Conservation (phyloP, 257 asterid species). For the Gentiana straminea region DNA sequence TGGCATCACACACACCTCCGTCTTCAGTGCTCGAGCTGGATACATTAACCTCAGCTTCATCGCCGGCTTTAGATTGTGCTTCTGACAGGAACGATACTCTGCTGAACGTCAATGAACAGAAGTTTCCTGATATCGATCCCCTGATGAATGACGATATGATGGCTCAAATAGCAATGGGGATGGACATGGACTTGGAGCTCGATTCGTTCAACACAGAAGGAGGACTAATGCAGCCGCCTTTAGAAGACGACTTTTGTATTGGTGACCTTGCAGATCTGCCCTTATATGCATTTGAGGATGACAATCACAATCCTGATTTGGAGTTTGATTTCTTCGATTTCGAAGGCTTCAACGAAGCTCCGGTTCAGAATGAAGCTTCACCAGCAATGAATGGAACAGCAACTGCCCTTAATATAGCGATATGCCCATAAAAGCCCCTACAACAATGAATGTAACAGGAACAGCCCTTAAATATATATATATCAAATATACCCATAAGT, state of each 20-base stretch:
- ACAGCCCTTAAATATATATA: slow-evolving; percentile 46
- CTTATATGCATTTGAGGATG: slow-evolving; percentile 24
- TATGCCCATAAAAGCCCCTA: slow-evolving; percentile 23
- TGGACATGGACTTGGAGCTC: slow-evolving; percentile 46
- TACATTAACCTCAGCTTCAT: slow-evolving; percentile 22
- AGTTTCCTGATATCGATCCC: slow-evolving; percentile 7
- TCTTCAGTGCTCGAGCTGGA: slow-evolving; percentile 46
- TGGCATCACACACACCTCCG: slow-evolving; percentile 40
- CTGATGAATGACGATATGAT: slow-evolving; percentile 24
- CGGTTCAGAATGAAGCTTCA: too few species aligned
- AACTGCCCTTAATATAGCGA: slow-evolving; percentile 19
- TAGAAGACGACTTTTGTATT: slow-evolving; percentile 25
- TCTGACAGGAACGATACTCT: neutral
- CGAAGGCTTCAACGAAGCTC: slow-evolving; percentile 38
- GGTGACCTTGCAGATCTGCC: slow-evolving; percentile 41
- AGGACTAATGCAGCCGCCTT: slow-evolving; percentile 17
- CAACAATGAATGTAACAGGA: slow-evolving; percentile 27
- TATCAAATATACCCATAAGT: slow-evolving; percentile 54
- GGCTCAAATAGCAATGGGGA: slow-evolving; percentile 33
- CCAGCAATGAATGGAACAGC: too few species aligned
- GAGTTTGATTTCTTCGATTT: slow-evolving; percentile 58
- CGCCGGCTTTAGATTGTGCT: neutral
- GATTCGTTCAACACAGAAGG: slow-evolving; percentile 27
- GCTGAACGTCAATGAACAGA: slow-evolving; percentile 14
- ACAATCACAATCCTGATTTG: slow-evolving; percentile 38